phyloP scores from a whole-genome alignment of 148 eudicot genomes.

The Selenicereus undatus region DNA sequence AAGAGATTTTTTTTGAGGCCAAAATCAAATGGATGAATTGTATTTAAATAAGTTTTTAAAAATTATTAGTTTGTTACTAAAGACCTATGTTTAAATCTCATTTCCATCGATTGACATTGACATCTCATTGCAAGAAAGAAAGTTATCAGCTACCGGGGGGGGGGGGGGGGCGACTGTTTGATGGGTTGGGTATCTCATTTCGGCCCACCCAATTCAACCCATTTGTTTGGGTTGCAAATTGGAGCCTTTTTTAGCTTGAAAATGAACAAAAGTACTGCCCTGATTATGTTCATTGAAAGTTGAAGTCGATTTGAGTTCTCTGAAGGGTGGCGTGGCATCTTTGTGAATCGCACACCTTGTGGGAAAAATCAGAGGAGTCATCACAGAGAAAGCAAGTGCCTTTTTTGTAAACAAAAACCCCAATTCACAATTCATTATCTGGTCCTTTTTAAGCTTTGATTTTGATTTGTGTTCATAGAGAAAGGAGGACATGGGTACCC shows the following conservation, averaged over 20 bases:
- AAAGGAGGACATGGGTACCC: constrained; percentile 21
- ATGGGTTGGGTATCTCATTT: neutral
- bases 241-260: neutral
- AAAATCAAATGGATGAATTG: no score
- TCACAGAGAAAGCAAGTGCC: neutral
- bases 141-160: no score
- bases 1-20: no score
- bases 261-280: neutral
- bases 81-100: no score
- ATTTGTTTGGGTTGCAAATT: neutral
- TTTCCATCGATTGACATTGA: no score
- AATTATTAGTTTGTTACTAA: no score
- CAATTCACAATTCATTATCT: neutral
- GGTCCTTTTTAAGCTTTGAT: neutral
- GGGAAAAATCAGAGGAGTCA: neutral
- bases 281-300: neutral
- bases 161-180: no score
- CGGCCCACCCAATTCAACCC: neutral
- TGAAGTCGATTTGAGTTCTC: neutral
- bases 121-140: no score
- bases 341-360: neutral
- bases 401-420: neutral
- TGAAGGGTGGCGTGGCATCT: neutral
- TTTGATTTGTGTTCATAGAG: neutral
- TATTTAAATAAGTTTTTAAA: no score